A percentile compares a stretch with the other conserved stretches of the same genome.
These are phyloP conservation scores for Paralagenidium karlingii DNA, from an alignment of 352 stramenopile genomes.

Conservation along the genomic window DNA sequence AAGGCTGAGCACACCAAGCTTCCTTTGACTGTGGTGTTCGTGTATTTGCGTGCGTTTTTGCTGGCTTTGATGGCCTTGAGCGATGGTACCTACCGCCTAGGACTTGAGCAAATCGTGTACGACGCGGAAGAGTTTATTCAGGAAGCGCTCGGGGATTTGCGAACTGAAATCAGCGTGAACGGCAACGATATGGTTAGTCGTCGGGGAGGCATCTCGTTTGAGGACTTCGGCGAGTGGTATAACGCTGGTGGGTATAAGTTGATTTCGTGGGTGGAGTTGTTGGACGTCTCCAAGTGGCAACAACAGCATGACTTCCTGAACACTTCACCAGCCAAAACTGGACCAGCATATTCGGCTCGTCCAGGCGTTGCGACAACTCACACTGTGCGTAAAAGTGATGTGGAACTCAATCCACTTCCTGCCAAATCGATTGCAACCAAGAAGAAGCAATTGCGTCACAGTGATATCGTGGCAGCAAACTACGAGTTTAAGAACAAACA, in stretches of 20 bases:
- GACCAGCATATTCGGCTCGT: no score
- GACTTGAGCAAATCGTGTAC: conserved; percentile 76
- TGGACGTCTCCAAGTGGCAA: conserved; percentile 76
- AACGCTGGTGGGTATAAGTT: conserved; percentile 70
- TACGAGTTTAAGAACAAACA: no score
- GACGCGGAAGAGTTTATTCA: conserved; percentile 81
- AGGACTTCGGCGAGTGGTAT: conserved; percentile 87
- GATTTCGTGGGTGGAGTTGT: conserved; percentile 77
- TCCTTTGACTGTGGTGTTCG: conserved; percentile 71
- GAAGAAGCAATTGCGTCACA: conserved; percentile 64
- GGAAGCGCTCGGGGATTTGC: conserved; percentile 75
- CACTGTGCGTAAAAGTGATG: no score
- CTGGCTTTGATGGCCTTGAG: conserved; percentile 78
- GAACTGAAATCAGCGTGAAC: conserved; percentile 58
- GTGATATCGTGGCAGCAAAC: conserved; percentile 68
- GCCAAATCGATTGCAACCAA: no score
- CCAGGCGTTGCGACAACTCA: no score
- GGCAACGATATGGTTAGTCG: conserved; percentile 7
- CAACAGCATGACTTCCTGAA: conserved; percentile 64
- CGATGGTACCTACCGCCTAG: conserved; percentile 65
- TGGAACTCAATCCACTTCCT: no score
- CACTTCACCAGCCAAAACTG: no score
- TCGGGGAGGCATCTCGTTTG: conserved; percentile 52
- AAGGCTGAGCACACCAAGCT: conserved; percentile 49
- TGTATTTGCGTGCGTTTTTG: conserved; percentile 77